These are phyloP conservation scores for Teratosphaeria viscida DNA, from an alignment of 2,329 filamentous ascomycete genomes.

Conservation along the genomic window DNA sequence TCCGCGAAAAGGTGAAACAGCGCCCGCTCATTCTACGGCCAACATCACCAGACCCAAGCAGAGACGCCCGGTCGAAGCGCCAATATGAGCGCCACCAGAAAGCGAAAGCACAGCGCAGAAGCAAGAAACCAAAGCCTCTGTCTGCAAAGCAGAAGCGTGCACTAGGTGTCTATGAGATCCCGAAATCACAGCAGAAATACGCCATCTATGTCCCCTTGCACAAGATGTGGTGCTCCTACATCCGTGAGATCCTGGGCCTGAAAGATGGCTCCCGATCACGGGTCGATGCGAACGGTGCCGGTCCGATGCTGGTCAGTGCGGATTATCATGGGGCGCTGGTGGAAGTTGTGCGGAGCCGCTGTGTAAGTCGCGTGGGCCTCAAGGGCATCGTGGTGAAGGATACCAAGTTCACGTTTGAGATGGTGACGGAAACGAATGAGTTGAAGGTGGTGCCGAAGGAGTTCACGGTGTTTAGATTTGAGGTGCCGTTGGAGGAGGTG, in stretches of 20 bases:
- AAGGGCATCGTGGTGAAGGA: constrained; percentile 83
- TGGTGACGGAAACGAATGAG: constrained; percentile 61
- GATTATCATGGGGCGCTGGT: constrained; percentile 84
- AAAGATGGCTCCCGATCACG: constrained; percentile 28
- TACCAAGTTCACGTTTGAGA: constrained; percentile 73
- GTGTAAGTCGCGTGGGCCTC: constrained; percentile 70
- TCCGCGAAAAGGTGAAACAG: constrained; percentile 70
- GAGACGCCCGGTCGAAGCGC: constrained; percentile 44
- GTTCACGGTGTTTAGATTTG: constrained; percentile 72
- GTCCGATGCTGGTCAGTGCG: constrained; percentile 65
- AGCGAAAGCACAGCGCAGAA: constrained; percentile 16
- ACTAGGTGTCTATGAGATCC: constrained; percentile 64
- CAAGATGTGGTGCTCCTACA: constrained; percentile 72
- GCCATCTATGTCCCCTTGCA: constrained; percentile 68
- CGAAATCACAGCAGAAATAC: constrained; percentile 58
- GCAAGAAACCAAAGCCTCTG: constrained; percentile 54
- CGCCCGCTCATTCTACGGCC: constrained; percentile 71
- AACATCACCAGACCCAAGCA: constrained; percentile 52
- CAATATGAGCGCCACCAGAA: constrained; percentile 28
- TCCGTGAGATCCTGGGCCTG: constrained; percentile 65
- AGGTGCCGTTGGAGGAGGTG: constrained; percentile 44
- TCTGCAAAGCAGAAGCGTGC: constrained; percentile 68
- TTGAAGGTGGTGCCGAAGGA: constrained; percentile 83
- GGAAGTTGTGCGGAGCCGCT: constrained; percentile 72
- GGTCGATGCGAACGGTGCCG: constrained; percentile 51